A percentile compares a stretch with the other conserved stretches of the same genome.
These are phyloP conservation scores for Magnusiomyces tetraspermus DNA, from an alignment of 1,139 yeast species.

Conservation along the genomic window DNA sequence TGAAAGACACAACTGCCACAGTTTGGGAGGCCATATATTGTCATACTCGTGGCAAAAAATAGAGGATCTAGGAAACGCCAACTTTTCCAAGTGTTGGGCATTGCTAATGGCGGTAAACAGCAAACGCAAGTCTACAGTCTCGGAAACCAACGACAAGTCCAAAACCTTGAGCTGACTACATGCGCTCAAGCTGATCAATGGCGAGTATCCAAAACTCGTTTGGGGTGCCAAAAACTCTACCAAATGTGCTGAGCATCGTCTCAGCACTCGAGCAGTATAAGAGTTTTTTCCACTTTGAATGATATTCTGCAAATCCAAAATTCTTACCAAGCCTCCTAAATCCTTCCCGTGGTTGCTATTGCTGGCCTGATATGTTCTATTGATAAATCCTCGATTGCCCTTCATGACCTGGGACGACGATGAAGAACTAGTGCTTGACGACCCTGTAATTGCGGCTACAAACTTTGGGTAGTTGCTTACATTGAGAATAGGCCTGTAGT, in stretches of 20 bases:
- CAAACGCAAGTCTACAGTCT: constrained; percentile 74
- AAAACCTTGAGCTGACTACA: constrained; percentile 56
- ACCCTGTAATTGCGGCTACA: constrained; percentile 50
- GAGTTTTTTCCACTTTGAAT: constrained; percentile 93
- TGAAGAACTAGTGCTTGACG: background rate
- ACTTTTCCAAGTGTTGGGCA: constrained; percentile 53
- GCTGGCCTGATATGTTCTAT: background rate
- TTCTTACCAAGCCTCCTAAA: constrained; percentile 30
- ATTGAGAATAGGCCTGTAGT: constrained; percentile 50
- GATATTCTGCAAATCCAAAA: constrained; percentile 63
- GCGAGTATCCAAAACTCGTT: constrained; percentile 87
- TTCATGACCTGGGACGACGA: background rate
- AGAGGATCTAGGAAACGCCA: constrained; percentile 85
- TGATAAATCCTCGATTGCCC: constrained; percentile 1
- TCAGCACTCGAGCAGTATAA: constrained; percentile 67
- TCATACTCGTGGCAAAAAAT: constrained; percentile 59
- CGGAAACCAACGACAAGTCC: constrained; percentile 84
- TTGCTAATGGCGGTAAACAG: constrained; percentile 64
- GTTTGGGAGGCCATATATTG: constrained; percentile 64
- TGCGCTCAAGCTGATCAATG: constrained; percentile 63
- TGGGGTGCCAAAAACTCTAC: constrained; percentile 81
- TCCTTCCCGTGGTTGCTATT: constrained; percentile 16
- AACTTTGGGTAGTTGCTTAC: constrained; percentile 63
- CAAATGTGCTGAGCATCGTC: constrained; percentile 59
- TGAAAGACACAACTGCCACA: constrained; percentile 63